Evolutionary conservation across 2,329 filamentous ascomycete genomes (phyloP).

Genomic region (Thermothelomyces thermophilus): DNA sequence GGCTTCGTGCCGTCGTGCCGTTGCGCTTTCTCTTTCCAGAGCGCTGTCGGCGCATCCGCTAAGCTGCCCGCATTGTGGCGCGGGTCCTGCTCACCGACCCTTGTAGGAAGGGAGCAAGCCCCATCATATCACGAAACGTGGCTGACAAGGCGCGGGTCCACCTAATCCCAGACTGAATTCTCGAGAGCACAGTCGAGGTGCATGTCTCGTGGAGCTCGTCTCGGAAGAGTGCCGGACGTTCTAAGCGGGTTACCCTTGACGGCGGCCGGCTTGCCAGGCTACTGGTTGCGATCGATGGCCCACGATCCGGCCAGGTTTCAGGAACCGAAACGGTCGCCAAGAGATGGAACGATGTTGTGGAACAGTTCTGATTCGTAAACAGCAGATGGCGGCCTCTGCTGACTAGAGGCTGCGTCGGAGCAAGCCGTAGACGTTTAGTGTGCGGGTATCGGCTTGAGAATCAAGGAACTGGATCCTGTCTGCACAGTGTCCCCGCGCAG

Average conservation of each 20-base stretch:
- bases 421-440: constrained; percentile 3
- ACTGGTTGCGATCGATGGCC: constrained; percentile 10
- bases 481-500: too few species aligned
- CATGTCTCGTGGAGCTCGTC: not conserved
- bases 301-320: constrained; percentile 11
- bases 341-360: constrained; percentile 3
- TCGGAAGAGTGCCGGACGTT: not conserved
- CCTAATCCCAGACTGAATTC: too few species aligned
- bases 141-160: constrained; percentile 1
- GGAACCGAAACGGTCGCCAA: constrained; percentile 5
- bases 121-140: constrained; percentile 4
- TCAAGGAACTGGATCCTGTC: too few species aligned
- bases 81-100: constrained; percentile 1
- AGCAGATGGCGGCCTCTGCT: constrained; percentile 23
- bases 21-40: not conserved
- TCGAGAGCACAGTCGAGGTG: too few species aligned
- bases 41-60: constrained; percentile 9
- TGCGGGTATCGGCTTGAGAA: not conserved
- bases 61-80: constrained; percentile 8
- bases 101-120: not conserved
- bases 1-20: not conserved
- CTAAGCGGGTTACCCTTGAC: not conserved
- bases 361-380: constrained; percentile 6
- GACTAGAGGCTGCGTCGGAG: constrained; percentile 11
- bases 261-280: constrained; percentile 2